Base-by-base conservation (phyloP, 108 stramenopile species). In the Skeletonema marinoi region DNA sequence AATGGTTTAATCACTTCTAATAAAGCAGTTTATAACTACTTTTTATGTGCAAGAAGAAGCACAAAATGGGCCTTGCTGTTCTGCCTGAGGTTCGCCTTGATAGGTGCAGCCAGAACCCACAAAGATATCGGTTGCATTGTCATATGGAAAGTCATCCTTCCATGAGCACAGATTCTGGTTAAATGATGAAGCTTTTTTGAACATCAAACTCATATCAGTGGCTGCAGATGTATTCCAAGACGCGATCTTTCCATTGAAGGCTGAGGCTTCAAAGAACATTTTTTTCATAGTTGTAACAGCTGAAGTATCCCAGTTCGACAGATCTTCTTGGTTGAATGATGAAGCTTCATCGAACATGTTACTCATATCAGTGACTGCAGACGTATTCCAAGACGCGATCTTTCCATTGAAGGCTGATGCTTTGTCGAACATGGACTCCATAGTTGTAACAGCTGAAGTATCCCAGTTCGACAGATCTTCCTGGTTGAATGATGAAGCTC, bases 401-500 rank as follows among this genome's bases (percentile, higher is more conserved):
- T 25, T 66, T 13, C 30, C 12, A 68, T 80, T 80, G 36, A 80
- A 80, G 3, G 71, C 33, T 29, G 70, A 60, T 11, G 80, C 69
- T 10, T 10, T 54, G 1, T 9, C 2, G 74, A 86, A 86, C 82
- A 87, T 87, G 3, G 0, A 31, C 2, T 58, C 0, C 75, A 81
- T 81, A 62, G 48, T 13, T 11, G 68, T 77, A 11, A 87, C 87
- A 25, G 61, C 19, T 2, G 68, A 66, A 9, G 65, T 56, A 50
- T 87, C 67, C 87, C 87, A 87, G 6, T 12, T 44, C n/a, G 62
- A 30, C 29, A 87, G 31, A 38, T 74, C 68, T 21, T 72, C 25
- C 0, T 25, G 25, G 25, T 25, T 25, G 25, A 25, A 25, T 25
- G 25, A 25, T 25, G 25, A 25, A 0, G 25, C 25, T 25, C 25